A percentile compares a stretch with the other conserved stretches of the same genome.
Evolutionary conservation across 164 flowering plant species (phyloP).

Genomic region (Liriodendron chinense): DNA sequence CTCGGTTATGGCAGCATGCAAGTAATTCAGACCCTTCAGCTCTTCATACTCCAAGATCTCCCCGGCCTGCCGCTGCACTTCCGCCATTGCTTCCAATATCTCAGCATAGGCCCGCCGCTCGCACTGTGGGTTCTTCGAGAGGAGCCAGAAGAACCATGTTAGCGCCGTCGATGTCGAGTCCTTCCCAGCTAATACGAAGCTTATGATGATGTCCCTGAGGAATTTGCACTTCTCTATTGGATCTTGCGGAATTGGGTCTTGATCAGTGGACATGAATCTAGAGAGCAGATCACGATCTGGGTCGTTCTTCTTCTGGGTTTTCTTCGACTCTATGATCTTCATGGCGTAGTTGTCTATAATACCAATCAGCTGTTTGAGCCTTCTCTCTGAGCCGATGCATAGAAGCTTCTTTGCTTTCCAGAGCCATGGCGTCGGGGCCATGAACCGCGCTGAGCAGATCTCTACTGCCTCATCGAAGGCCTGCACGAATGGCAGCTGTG

Average conservation of each 20-base stretch:
- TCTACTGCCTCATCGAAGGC: constrained; percentile 42
- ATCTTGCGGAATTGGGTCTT: constrained; percentile 5
- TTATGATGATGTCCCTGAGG: constrained; percentile 41
- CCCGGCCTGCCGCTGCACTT: neutral
- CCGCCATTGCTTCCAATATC: constrained; percentile 6
- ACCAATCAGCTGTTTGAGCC: constrained; percentile 20
- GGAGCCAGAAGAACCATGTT: constrained; percentile 56
- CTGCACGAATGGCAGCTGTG: constrained; percentile 14
- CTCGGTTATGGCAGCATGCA: constrained; percentile 47
- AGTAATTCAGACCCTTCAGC: constrained; percentile 33
- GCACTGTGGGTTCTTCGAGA: constrained; percentile 31
- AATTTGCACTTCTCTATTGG: constrained; percentile 24
- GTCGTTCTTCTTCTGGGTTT: neutral
- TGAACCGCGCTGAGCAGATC: constrained; percentile 18
- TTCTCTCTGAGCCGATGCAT: constrained; percentile 37
- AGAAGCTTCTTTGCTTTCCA: constrained; percentile 40
- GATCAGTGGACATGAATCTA: constrained; percentile 26
- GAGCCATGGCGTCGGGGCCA: constrained; percentile 25
- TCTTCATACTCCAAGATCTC: constrained; percentile 35
- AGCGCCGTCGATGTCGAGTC: constrained; percentile 44
- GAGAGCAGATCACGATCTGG: constrained; percentile 30
- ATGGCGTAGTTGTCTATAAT: constrained; percentile 24
- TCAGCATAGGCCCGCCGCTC: constrained; percentile 23
- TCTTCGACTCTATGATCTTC: constrained; percentile 22
- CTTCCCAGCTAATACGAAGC: constrained; percentile 51